A percentile compares a stretch with the other conserved stretches of the same genome.
Evolutionary conservation across 148 eudicot genomes (phyloP).

Genomic region (Nyssa sinensis): DNA sequence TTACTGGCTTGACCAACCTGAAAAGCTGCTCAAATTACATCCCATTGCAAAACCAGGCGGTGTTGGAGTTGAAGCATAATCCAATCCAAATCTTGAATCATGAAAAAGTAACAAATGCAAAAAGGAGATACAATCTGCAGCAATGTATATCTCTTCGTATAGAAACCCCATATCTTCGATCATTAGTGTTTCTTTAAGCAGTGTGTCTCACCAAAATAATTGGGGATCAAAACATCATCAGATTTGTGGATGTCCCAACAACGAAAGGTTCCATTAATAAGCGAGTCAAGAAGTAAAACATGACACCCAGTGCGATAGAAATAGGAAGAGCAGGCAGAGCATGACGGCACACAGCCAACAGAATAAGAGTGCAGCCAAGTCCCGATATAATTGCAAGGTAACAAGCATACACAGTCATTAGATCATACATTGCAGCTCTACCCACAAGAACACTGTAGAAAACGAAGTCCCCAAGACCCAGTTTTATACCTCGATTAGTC

Average conservation of each 20-base stretch:
- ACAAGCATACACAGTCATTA: slow-evolving; percentile 98
- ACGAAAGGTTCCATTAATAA: slow-evolving; percentile 94
- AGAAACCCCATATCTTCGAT: not conserved
- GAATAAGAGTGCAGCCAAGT: slow-evolving; percentile 81
- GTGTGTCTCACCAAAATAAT: not conserved
- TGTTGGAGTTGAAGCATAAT: not conserved
- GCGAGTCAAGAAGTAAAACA: slow-evolving; percentile 91
- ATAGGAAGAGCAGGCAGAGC: slow-evolving; percentile 96
- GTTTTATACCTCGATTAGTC: slow-evolving; percentile 56
- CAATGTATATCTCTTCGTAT: not conserved
- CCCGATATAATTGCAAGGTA: slow-evolving; percentile 96
- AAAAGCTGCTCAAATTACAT: slow-evolving; percentile 2
- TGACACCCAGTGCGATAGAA: slow-evolving; percentile 73
- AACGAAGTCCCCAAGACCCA: slow-evolving; percentile 91
- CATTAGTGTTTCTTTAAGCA: not conserved
- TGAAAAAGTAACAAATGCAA: not conserved
- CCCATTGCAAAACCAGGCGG: not conserved
- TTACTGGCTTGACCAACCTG: not conserved
- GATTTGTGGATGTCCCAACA: slow-evolving; percentile 74
- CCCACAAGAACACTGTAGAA: slow-evolving; percentile 97
- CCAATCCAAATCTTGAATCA: not conserved
- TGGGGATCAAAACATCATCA: slow-evolving; percentile 75
- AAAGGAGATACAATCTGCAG: not conserved
- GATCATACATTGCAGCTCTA: slow-evolving; percentile 98
- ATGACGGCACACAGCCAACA: slow-evolving; percentile 77